Evolutionary conservation across 192 early-diverging fungal genomes (phyloP), one percentile per base, ranked within the genome.

Genomic region (Diversispora epigaea): DNA sequence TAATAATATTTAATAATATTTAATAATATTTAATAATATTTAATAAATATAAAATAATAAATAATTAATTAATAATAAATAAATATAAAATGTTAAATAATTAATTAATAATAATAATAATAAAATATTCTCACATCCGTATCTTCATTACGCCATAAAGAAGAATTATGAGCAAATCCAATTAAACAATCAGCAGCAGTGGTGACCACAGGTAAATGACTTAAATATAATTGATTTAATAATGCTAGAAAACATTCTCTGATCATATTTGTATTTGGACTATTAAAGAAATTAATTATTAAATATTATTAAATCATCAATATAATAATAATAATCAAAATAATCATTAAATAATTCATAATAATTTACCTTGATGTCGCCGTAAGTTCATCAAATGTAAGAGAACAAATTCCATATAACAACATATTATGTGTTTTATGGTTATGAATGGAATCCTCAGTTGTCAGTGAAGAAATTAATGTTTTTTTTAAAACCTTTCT

Each of bases 151-250:
- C 82, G 73, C 32, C 88, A 73, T 32, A 85, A 67, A 15, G 77
- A 66, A 60, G 84, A 84, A 76, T 88, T 86, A 54, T 89, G 81
- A 11, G 91, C 86, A 66, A 93, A 81, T 6, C 88, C 71, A 10
- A 76, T 83, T 25, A 94, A 81, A 12, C 89, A 87, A 74, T 93
- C 91, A 7, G 84, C 81, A 11, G 89, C 86, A 3, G 89, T 86
- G 64, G 84, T 82, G 0, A 93, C 88, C 46, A 90, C 80, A 25
- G 84, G 79, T 1, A 89, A 54, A 65, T 88, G 88, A 25, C 78
- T 82, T 81, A 81, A 82, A 41, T 89, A 88, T 21, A 95, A 77
- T 63, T 91, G 88, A 76, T 91, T 88, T 14, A 93, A 65, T 5
- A 95, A 71, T 4, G 81, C 70, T 63, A 81, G 77, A n/a, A 95